phyloP scores from a whole-genome alignment of 176 grass and related monocot species.

The Eragrostis nindensis region DNA sequence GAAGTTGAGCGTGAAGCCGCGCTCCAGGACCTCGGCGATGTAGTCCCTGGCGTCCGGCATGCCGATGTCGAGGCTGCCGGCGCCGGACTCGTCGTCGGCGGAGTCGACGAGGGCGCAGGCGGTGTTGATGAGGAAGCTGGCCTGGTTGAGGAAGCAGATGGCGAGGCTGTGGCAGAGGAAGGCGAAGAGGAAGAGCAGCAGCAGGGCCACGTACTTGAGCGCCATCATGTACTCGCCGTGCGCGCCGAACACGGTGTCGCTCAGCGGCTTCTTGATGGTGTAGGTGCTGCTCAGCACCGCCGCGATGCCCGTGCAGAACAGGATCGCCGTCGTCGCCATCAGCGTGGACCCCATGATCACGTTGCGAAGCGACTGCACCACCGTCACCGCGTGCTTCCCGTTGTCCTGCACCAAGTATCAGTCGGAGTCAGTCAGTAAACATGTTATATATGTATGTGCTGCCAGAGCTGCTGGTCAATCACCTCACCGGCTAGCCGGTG shows the following conservation, averaged over 20 bases:
- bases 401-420: slow-evolving; percentile 54
- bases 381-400: slow-evolving; percentile 83
- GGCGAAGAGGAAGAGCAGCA: slow-evolving; percentile 78
- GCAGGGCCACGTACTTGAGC: slow-evolving; percentile 89
- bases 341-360: slow-evolving; percentile 94
- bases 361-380: slow-evolving; percentile 89
- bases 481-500: neutral
- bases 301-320: slow-evolving; percentile 90
- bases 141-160: slow-evolving; percentile 90
- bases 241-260: slow-evolving; percentile 79
- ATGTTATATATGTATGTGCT: too few species aligned
- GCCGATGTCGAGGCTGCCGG: neutral
- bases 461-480: too few species aligned
- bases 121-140: slow-evolving; percentile 91
- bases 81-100: neutral
- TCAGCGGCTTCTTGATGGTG: slow-evolving; percentile 80
- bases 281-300: slow-evolving; percentile 96
- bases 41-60: slow-evolving; percentile 38
- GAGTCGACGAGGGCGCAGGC: neutral
- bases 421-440: neutral
- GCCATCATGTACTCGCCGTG: slow-evolving; percentile 96
- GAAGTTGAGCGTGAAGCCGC: slow-evolving; percentile 64
- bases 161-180: slow-evolving; percentile 92
- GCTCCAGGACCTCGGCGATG: slow-evolving; percentile 62
- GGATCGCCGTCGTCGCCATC: slow-evolving; percentile 90